These are phyloP conservation scores for Casuarina cunninghamiana DNA, from an alignment of 306 rosid genomes.

Conservation along the genomic window DNA sequence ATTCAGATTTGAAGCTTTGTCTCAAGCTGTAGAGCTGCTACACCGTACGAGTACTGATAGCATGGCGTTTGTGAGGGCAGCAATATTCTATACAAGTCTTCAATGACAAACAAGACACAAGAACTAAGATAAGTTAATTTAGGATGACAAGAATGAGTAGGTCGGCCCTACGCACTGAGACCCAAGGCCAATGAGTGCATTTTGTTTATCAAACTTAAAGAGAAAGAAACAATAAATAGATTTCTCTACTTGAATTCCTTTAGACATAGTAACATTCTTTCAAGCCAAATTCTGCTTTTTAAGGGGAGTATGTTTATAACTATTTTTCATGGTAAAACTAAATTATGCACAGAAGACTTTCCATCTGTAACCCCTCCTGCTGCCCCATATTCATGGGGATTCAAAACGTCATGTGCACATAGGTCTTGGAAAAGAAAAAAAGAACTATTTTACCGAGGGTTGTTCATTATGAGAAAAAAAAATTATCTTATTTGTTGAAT, in stretches of 20 bases:
- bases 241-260: neutral
- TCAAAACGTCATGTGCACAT: neutral
- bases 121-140: neutral
- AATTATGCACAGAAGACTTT: neutral
- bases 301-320: neutral
- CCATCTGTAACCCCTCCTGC: neutral
- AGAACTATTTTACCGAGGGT: neutral
- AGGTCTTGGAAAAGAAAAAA: no score
- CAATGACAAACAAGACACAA: neutral
- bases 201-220: neutral
- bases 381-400: neutral
- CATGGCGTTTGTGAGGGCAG: neutral
- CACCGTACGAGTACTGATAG: no score
- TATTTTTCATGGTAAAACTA: neutral
- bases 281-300: neutral
- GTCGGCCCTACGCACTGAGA: constrained; percentile 9
- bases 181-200: no score
- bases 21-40: constrained; percentile 16
- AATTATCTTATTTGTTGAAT: neutral
- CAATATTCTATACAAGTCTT: neutral
- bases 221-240: neutral
- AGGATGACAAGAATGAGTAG: neutral
- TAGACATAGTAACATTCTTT: neutral
- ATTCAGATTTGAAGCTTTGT: no score
- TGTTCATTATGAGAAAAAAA: neutral